Base-by-base conservation (phyloP, 495 filamentous ascomycete genomes). In the Cercophora sp. region DNA sequence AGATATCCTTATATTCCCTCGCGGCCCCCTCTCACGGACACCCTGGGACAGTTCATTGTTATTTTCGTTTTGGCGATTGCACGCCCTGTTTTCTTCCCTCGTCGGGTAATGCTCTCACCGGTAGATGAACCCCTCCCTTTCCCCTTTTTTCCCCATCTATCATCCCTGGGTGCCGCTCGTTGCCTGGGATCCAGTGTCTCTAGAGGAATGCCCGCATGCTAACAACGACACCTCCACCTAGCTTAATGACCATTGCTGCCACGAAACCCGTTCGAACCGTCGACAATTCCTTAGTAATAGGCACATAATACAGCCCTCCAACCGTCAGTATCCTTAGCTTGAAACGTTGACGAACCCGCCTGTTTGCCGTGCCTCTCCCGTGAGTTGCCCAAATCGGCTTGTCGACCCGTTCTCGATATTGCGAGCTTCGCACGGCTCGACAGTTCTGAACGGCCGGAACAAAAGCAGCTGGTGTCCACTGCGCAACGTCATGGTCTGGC, bases 401-500 rank as follows among this genome's bases (percentile, higher is more conserved):
- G 35, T 51, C 36, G 24, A 41, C 35, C 41, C 41, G 39, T 13
- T 27, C 27, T 52, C 39, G 50, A 52, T 43, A 52, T 52, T 52
- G 41, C 50, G 15, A 16, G 27, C 20, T 32, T 44, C 50, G 41
- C 50, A 44, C 39, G 50, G 50, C 37, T 42, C 34, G 35, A 52
- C 54, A 37, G 48, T 44, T 32, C 29, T 49, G 43, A 31, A 51
- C 44, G 46, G 26, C 43, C 51, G 46, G 26, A 39, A 34, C 53
- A 56, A 48, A 40, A 47, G 32, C 42, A 18, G 19, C 18, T 16
- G 37, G 27, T 54, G 31, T 34, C 32, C 43, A 54, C 19, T 44
- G 41, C 34, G 39, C 45, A 43, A n/a, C 48, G 53, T 45, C 52
- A 62, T 65, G 56, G 43, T 48, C 37, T 42, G 27, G 49, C 41